Evolutionary conservation across 306 rosid genomes (phyloP), one percentile per base, ranked within the genome.

Genomic region (Lablab purpureus): DNA sequence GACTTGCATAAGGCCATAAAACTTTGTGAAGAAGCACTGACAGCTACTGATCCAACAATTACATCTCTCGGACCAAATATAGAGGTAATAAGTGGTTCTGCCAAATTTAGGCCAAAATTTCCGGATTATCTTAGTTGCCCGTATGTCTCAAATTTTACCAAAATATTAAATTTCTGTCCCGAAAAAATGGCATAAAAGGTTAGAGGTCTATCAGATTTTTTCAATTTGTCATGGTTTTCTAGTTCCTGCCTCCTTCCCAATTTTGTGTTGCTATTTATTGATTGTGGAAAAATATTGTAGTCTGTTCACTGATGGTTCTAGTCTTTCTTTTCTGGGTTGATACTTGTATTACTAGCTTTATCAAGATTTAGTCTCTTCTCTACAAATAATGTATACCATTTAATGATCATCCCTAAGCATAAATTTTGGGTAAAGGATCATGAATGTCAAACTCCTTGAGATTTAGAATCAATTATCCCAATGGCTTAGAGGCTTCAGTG

Each of bases 1-100:
- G 97, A 95, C 67, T 71, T 95, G 80, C 98, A 95, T 28, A 86
- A 89, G 85, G 92, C 94, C 81, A 80, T 95, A 75, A 92, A 92
- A 88, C 92, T 91, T 75, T 90, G 93, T 66, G 96, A 95, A 89
- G 85, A 81, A 73, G 92, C 98, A 54, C 56, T 95, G 47, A 63
- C 88, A 75, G 94, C 96, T 83, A 86, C 97, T 13, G 96, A 91
- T 71, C 99, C 98, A 52, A 67, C 82, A 7, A 81, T 87, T 90
- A 75, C 83, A 80, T 89, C 95, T 79, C 91, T 85, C 59, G 96
- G 97, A 75, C 22, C 75, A 67, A 91, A 88, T 87, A 19, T 87
- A 79, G 99, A 92, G 99, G 99, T 95, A 83, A 83, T 27, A 50
- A 59, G 23, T 43, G 6, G 12, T 34, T 17, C 8, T 54, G 15